Evolutionary conservation across 306 rosid genomes (phyloP), one percentile per base, ranked within the genome.

Genomic region (Vigna nakashimae): DNA sequence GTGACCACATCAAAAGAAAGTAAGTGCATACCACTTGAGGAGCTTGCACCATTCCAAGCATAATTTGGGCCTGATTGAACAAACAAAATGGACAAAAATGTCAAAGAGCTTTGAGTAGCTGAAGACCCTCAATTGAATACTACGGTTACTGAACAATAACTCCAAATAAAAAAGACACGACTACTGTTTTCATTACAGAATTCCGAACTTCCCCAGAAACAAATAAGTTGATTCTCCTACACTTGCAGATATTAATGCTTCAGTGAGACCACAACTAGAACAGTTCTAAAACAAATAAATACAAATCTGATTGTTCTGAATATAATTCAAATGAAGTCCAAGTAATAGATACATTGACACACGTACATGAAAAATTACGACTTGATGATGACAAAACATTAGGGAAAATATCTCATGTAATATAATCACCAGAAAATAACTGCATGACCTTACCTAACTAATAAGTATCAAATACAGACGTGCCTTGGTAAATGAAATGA

Each of bases 1-100:
- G 75, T 55, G 79, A 79, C 70, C 40, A 76, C 18, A 64, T 13
- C 18, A 55, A 38, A 69, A 26, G 57, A 55, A 69, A 26, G 75
- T 58, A 55, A 80, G 67, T 75, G 17, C 82, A 81, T 84, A 88
- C 97, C 92, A 12, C 82, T 79, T 91, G 93, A 82, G 97, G 94
- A 20, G 98, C 85, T 81, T 91, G 93, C 81, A 92, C 97, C 99
- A 96, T 96, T 77, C 98, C 99, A 70, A 96, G 98, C 98, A 96
- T 96, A 75, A 96, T 92, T 73, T 96, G 99, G 18, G 97, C 99
- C 99, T 96, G 83, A 57, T 43, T 57, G 82, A 84, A 60, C 22
- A 80, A 28, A 79, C 8, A 52, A 73, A 74, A 73, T 42, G 58
- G 45, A 60, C 49, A 65, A 69, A 82, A 82, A 13, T 10, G 46